Base-by-base conservation (phyloP, 2,329 filamentous ascomycete species). In the Phoma sp. region DNA sequence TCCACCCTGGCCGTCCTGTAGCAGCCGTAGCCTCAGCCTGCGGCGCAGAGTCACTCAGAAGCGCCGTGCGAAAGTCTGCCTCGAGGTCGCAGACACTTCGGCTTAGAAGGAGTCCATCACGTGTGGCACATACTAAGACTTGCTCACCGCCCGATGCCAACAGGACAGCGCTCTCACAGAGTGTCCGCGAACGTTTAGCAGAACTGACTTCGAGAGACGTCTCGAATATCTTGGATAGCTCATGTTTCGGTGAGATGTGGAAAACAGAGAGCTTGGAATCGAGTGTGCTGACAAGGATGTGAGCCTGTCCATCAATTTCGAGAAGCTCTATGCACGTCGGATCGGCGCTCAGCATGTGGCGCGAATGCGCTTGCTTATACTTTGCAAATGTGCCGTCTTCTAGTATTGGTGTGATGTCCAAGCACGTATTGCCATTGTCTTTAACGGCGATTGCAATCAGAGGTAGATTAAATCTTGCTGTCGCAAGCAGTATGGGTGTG, bases 251-350 rank as follows among this genome's bases (percentile, higher is more conserved):
- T 6, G 59, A 32, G 7, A 72, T 39, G 49, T 34, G 62, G 28
- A 73, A 64, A 1, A 74, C 26, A 3, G 53, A 34, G 4, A 74
- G 47, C 2, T 50, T 59, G 6, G 62, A 63, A n/a, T 67, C 62
- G 11, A 66, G 61, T 2, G 67, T 72, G 32, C 70, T 69, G 4
- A 71, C 63, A 42, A 74, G 64, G 5, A 73, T 53, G 29, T 68
- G 52, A 11, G 58, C 39, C 6, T 29, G 42, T 2, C 61, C 61
- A 12, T 52, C 18, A 9, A 70, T 53, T 1, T 60, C 47, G 9
- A 75, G 42, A 14, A 75, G 57, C 38, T 74, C 67, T 32, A 75
- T 46, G 42, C 72, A 75, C 6, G 73, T 72, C 15, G 71, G 62
- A 32, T 76, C 73, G 21, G 58, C 48, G 17, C 55, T 46, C 17